Evolutionary conservation across 441 rosid species (phyloP), one percentile per base, ranked within the genome.

Genomic region (Biscutella laevigata): DNA sequence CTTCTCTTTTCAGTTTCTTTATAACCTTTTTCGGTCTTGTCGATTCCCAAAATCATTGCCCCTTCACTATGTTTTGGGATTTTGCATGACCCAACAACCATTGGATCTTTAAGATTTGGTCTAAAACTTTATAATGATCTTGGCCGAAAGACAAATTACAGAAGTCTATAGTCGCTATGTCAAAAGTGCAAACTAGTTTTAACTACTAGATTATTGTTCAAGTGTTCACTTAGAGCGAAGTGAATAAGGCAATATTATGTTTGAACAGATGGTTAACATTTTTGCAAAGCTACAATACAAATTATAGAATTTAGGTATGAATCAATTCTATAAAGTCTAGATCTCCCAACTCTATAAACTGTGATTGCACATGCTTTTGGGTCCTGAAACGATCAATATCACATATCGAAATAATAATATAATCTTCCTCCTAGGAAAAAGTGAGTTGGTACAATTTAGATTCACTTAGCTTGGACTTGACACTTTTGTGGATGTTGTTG

Each of bases 1-100:
- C 61, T 22, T 62, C 56, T 64, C 69, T 32, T 56, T 47, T 56
- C 62, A 40, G 42, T 41, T 64, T 64, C 34, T 49, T 56, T 62
- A 64, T 64, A 56, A 56, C 57, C 62, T 64, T 56, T 56, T 22
- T 26, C 37, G 48, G 64, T 59, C 49, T 13, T 30, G 39, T 39
- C 69, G 56, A 26, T 32, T 26, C 32, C 52, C 44, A n/a, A 40
- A 17, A 49, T 49, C 45, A 64, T 47, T 48, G 29, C 13, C 52
- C 30, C 9, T 25, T 8, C 30, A 38, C 35, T 39, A 11, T 49
- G 44, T 48, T 63, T 64, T 64, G n/a, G 45, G 57, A 46, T 46
- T 46, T 46, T 54, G 47, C 49, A 28, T 33, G 49, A 53, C 48
- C 43, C n/a, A n/a, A n/a, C 2, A 36, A 24, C 48, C 61, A 16